phyloP scores from a whole-genome alignment of 345 rosid species.

The Euphorbia pulcherrima region DNA sequence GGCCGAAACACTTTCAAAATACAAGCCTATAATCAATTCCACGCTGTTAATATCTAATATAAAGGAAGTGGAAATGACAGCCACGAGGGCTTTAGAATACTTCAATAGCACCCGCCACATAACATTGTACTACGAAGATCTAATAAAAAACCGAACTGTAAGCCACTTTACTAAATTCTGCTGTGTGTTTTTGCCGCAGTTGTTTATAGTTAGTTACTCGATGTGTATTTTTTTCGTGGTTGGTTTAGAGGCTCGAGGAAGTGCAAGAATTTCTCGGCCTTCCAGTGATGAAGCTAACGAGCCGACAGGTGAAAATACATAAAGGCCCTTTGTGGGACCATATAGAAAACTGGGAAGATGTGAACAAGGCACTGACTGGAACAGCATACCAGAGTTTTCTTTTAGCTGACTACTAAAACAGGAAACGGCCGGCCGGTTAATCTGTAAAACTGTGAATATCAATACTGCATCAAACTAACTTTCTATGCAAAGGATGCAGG shows the following conservation, averaged over 20 bases:
- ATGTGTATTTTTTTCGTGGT: not conserved
- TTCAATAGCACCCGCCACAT: conserved; percentile 76
- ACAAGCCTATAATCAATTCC: conserved; percentile 73
- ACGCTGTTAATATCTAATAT: conserved; percentile 59
- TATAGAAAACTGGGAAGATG: conserved; percentile 79
- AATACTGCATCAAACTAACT: conserved; percentile 28
- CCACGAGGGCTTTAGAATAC: conserved; percentile 52
- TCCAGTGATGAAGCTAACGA: conserved; percentile 53
- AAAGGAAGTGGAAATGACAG: conserved; percentile 52
- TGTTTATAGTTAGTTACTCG: not conserved
- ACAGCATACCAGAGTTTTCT: conserved; percentile 59
- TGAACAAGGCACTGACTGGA: conserved; percentile 59
- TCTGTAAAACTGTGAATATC: conserved; percentile 16
- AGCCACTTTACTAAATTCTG: conserved; percentile 13
- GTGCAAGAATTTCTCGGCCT: conserved; percentile 73
- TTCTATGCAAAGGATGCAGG: not conserved
- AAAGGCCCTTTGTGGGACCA: conserved; percentile 65
- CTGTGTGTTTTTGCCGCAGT: no score
- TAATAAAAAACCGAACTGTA: conserved; percentile 51
- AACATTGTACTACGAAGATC: conserved; percentile 78
- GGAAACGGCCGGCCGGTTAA: conserved; percentile 21
- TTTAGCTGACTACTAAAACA: conserved; percentile 47
- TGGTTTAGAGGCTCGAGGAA: conserved; percentile 62
- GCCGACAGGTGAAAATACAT: conserved; percentile 92
- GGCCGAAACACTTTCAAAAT: conserved; percentile 76